Conservation (phyloP, 768 basidiomycete genomes). For the Suillus clintonianus region DNA sequence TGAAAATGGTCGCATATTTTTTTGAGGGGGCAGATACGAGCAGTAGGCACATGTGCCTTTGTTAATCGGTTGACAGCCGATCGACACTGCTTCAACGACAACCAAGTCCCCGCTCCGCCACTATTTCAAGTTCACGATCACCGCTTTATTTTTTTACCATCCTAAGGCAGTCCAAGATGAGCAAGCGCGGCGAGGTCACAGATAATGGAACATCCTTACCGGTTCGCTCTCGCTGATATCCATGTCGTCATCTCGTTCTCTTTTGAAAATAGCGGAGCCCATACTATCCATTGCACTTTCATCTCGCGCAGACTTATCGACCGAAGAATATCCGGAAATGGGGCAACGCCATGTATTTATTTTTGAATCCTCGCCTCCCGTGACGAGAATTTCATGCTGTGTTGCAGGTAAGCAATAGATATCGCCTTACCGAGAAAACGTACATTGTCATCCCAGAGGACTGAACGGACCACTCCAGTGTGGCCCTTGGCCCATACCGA, state of each 20-base stretch:
- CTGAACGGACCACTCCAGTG: constrained; percentile 54
- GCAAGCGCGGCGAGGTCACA: not conserved
- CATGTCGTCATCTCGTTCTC: constrained; percentile 24
- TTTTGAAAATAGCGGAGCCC: constrained; percentile 16
- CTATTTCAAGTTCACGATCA: not conserved
- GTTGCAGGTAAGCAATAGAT: constrained; percentile 1
- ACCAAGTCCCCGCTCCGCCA: not conserved
- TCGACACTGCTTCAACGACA: no score
- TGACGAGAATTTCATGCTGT: constrained; percentile 44
- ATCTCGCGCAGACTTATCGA: not conserved
- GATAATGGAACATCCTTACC: constrained; percentile 15
- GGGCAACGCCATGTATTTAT: constrained; percentile 43
- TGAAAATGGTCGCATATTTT: not conserved
- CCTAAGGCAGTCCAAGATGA: constrained; percentile 9
- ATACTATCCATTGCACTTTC: constrained; percentile 16
- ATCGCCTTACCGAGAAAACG: constrained; percentile 1
- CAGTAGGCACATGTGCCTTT: not conserved
- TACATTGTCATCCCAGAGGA: constrained; percentile 59
- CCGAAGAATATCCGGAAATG: not conserved
- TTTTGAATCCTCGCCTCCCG: constrained; percentile 54
- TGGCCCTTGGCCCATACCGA: constrained; percentile 59
- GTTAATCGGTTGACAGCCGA: not conserved
- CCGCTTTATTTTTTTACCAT: constrained; percentile 20
- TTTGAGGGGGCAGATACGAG: not conserved
- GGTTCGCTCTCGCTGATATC: constrained; percentile 5